Conservation (phyloP, 2,329 filamentous ascomycete species). For the Myriosclerotinia curreyana region DNA sequence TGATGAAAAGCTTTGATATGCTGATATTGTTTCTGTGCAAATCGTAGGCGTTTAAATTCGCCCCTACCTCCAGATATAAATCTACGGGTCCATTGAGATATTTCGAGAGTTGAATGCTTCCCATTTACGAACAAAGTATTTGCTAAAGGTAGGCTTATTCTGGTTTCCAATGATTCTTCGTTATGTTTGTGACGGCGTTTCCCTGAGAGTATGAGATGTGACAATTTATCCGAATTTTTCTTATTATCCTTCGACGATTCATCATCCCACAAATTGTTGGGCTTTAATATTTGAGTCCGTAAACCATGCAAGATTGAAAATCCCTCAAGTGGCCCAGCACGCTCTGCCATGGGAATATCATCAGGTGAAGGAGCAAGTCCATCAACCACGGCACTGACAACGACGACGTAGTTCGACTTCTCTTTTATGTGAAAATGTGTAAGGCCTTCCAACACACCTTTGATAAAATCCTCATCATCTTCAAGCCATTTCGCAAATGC, state of each 20-base stretch:
- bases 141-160: slow-evolving; percentile 59
- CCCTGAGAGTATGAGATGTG: slow-evolving; percentile 32
- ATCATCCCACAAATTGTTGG: slow-evolving; percentile 1
- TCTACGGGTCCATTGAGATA: slow-evolving; percentile 42
- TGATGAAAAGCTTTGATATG: slow-evolving; percentile 25
- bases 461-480: slow-evolving; percentile 35
- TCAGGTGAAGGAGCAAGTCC: slow-evolving; percentile 43
- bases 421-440: slow-evolving; percentile 8
- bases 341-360: slow-evolving; percentile 20
- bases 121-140: slow-evolving; percentile 77
- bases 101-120: slow-evolving; percentile 55
- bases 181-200: not conserved
- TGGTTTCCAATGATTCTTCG: not conserved
- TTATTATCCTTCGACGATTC: not conserved
- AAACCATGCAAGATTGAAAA: slow-evolving; percentile 52
- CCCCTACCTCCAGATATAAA: not conserved
- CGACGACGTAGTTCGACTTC: slow-evolving; percentile 28
- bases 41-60: slow-evolving; percentile 23
- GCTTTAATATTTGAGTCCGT: slow-evolving; percentile 41
- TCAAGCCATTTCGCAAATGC: slow-evolving; percentile 36
- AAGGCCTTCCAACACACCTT: slow-evolving; percentile 28
- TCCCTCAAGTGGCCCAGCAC: slow-evolving; percentile 39
- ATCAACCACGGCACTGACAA: slow-evolving; percentile 56
- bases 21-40: slow-evolving; percentile 27
- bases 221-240: slow-evolving; percentile 21